These are phyloP conservation scores for Coemansia sp. DNA, from an alignment of 192 early-diverging fungal species.

Conservation along the genomic window DNA sequence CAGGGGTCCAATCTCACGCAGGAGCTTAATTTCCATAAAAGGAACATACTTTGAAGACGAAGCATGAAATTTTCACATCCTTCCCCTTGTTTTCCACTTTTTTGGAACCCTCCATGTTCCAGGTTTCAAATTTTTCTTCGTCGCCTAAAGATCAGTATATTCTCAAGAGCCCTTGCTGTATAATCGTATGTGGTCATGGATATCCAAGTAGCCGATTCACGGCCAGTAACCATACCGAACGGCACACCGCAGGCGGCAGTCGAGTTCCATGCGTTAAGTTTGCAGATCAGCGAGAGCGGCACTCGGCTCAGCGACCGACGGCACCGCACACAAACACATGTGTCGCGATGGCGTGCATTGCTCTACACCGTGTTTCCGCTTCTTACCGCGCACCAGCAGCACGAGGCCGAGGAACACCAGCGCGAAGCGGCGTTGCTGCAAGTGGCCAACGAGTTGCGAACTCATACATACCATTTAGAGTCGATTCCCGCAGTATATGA, in stretches of 20 bases:
- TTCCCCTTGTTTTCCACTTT: neutral
- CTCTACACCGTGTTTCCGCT: conserved; percentile 36
- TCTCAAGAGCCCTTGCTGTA: neutral
- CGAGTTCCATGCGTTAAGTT: conserved; percentile 53
- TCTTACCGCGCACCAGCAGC: conserved; percentile 35
- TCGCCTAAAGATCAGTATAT: too few species aligned
- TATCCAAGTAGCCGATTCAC: conserved; percentile 1
- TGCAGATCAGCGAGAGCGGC: conserved; percentile 33
- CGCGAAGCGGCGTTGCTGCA: conserved; percentile 17
- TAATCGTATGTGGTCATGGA: neutral
- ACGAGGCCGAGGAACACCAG: conserved; percentile 26
- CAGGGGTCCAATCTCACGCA: too few species aligned
- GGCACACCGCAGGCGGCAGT: conserved; percentile 19
- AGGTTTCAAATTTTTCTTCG: neutral
- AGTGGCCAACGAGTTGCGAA: conserved; percentile 31
- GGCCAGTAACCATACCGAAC: neutral
- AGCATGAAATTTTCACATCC: neutral
- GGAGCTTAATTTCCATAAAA: too few species aligned
- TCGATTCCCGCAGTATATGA: conserved; percentile 16
- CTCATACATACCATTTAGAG: conserved; percentile 21
- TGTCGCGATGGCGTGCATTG: conserved; percentile 27
- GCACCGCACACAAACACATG: conserved; percentile 1
- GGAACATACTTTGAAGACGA: too few species aligned
- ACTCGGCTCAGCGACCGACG: neutral
- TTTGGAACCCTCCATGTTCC: too few species aligned